Evolutionary conservation across 148 eudicot genomes (phyloP).

Genomic region (Fallopia convolvulus): DNA sequence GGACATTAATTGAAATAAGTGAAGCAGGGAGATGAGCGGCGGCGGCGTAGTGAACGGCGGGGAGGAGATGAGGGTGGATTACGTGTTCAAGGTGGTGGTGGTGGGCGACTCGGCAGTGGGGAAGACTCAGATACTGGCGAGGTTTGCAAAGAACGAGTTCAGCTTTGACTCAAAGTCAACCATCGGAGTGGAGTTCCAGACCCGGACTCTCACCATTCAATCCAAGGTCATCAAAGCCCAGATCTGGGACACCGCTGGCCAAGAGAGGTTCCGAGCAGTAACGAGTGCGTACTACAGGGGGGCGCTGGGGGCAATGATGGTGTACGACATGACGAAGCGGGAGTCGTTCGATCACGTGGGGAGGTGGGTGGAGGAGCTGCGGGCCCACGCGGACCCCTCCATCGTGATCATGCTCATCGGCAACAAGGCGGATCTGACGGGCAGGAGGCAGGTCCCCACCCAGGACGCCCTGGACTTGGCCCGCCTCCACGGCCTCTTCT

Average conservation of each 20-base stretch:
- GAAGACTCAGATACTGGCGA: slow-evolving; percentile 56
- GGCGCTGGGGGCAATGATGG: slow-evolving; percentile 75
- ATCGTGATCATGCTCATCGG: slow-evolving; percentile 74
- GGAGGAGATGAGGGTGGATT: slow-evolving; percentile 48
- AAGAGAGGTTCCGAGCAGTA: slow-evolving; percentile 85
- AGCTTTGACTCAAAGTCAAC: slow-evolving; percentile 76
- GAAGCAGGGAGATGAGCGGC: too few relatives aligned
- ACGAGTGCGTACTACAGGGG: slow-evolving; percentile 94
- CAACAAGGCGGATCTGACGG: slow-evolving; percentile 72
- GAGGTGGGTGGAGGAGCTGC: slow-evolving; percentile 75
- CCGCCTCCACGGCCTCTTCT: slow-evolving; percentile 54
- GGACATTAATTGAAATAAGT: too few relatives aligned
- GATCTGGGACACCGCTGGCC: slow-evolving; percentile 98
- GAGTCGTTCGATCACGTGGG: slow-evolving; percentile 71
- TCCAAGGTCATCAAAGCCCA: slow-evolving; percentile 81
- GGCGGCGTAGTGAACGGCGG: neutral
- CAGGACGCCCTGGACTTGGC: slow-evolving; percentile 75
- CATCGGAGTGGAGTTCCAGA: slow-evolving; percentile 91
- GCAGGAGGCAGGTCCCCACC: slow-evolving; percentile 45
- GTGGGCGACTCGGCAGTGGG: slow-evolving; percentile 87
- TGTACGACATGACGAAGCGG: slow-evolving; percentile 68
- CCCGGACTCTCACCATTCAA: slow-evolving; percentile 52
- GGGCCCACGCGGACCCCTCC: slow-evolving; percentile 69
- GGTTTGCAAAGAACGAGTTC: slow-evolving; percentile 73
- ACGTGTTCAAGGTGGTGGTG: slow-evolving; percentile 81